Percentiles rank a stretch among this genome's conserved stretches.
Conservation (phyloP, 139 green algal genomes). For the Desmodesmus armatus region DNA sequence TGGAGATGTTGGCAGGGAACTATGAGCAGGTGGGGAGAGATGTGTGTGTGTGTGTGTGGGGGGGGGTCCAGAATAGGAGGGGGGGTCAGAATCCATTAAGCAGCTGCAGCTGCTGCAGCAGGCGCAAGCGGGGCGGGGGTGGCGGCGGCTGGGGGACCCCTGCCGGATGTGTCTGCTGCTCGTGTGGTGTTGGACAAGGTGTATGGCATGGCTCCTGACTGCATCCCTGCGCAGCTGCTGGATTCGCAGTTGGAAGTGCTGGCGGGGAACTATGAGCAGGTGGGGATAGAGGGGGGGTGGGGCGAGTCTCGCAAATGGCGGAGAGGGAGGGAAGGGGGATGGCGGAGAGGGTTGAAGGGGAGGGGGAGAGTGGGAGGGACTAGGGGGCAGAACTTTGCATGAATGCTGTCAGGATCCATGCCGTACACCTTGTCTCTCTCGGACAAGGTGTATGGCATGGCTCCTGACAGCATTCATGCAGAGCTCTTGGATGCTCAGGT, state of each 20-base stretch:
- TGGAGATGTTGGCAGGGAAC: conserved; percentile 51
- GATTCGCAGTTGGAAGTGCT: conserved; percentile 58
- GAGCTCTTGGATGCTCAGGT: conserved; percentile 67
- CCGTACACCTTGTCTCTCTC: too few species aligned
- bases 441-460: conserved; percentile 53
- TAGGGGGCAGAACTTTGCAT: too few species aligned
- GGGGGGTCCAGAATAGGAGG: too few species aligned
- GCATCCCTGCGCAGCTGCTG: conserved; percentile 63
- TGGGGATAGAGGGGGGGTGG: conserved; percentile 26
- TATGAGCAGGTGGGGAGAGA: conserved; percentile 57
- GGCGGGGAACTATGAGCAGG: conserved; percentile 60
- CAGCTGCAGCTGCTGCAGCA: too few species aligned
- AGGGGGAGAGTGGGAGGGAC: too few species aligned
- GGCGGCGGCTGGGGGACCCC: neutral
- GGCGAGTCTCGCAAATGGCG: too few species aligned
- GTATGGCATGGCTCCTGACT: conserved; percentile 63
- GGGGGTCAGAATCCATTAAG: too few species aligned
- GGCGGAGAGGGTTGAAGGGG: too few species aligned
- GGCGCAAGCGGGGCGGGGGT: neutral
- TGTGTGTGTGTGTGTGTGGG: too few species aligned
- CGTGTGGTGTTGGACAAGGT: conserved; percentile 35
- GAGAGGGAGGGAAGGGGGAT: too few species aligned
- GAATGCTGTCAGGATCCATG: too few species aligned
- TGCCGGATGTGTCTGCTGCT: neutral
- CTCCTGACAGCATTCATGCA: conserved; percentile 63